Conservation (phyloP, 2,329 filamentous ascomycete genomes). For the Bipolaris oryzae region DNA sequence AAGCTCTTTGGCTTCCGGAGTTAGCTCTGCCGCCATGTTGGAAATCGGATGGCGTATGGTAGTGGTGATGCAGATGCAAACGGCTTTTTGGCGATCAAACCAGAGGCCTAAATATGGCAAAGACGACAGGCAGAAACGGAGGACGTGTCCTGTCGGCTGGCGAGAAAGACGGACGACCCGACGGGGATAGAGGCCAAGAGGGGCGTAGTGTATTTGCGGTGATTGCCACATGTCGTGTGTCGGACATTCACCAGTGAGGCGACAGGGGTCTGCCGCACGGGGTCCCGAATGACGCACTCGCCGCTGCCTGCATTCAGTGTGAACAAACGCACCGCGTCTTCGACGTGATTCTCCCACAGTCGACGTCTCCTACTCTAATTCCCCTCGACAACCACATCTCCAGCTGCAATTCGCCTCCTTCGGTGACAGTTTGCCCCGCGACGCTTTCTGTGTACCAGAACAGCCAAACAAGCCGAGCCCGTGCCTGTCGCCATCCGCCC, state of each 20-base stretch:
- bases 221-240: slow-evolving; percentile 32
- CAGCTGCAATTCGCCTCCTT: slow-evolving; percentile 4
- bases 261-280: slow-evolving; percentile 30
- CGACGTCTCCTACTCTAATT: slow-evolving; percentile 17
- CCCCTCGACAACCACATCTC: not conserved
- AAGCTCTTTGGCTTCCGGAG: slow-evolving; percentile 72
- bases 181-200: slow-evolving; percentile 1
- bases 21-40: slow-evolving; percentile 42
- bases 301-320: slow-evolving; percentile 25
- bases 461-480: slow-evolving; percentile 2
- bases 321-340: slow-evolving; percentile 31
- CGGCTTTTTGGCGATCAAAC: not conserved
- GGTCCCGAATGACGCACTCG: slow-evolving; percentile 29
- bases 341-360: slow-evolving; percentile 30
- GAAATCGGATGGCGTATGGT: slow-evolving; percentile 4
- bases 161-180: not conserved
- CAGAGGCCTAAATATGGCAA: slow-evolving; percentile 12
- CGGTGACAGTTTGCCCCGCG: not conserved
- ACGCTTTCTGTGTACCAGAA: not conserved
- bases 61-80: not conserved
- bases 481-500: slow-evolving; percentile 8
- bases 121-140: slow-evolving; percentile 32
- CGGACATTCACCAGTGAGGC: slow-evolving; percentile 28
- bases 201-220: slow-evolving; percentile 16
- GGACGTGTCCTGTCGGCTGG: slow-evolving; percentile 27